Evolutionary conservation across 345 rosid genomes (phyloP), one percentile per base, ranked within the genome.

Genomic region (Lepidium didymum): DNA sequence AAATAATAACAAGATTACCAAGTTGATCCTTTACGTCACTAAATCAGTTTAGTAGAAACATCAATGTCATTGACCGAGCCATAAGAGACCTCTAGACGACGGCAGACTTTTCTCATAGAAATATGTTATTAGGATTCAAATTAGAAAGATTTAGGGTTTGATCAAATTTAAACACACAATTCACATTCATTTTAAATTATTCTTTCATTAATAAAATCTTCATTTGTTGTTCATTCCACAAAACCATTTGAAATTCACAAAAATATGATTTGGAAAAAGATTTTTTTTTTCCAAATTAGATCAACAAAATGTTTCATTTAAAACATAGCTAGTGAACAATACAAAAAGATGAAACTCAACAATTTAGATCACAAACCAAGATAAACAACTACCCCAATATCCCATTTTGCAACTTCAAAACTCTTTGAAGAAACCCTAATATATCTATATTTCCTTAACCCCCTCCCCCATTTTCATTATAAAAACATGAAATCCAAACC

Each of bases 361-460:
- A 62, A 61, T 60, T 47, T 44, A 45, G 14, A 74, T 37, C 14
- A 67, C 16, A 70, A 42, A 43, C 21, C 6, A 4, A 10, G 44
- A 7, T 31, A 6, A 43, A 41, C 11, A 15, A 12, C 13, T 47
- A 41, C 55, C 55, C 77, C 72, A 40, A 19, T 29, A 29, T 46
- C 51, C 63, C 67, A 50, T 55, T 57, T 67, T 51, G 16, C 47
- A 65, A 71, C 50, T 55, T 63, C 50, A 1, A 66, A 57, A 73
- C 67, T 73, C 72, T 73, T 38, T 31, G 14, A 65, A 33, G 35
- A 60, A 53, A 1, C 59, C 69, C 69, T 74, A 54, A 38, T 53
- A 44, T 67, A 60, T 65, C n/a, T 65, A 40, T 57, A 47, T 53
- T 50, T 66, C 40, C 16, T 41, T 43, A 66, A 53, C 29, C 56